Evolutionary conservation across 2,329 filamentous ascomycete genomes (phyloP), one percentile per base, ranked within the genome.

Genomic region (Cladosporium oxysporum): DNA sequence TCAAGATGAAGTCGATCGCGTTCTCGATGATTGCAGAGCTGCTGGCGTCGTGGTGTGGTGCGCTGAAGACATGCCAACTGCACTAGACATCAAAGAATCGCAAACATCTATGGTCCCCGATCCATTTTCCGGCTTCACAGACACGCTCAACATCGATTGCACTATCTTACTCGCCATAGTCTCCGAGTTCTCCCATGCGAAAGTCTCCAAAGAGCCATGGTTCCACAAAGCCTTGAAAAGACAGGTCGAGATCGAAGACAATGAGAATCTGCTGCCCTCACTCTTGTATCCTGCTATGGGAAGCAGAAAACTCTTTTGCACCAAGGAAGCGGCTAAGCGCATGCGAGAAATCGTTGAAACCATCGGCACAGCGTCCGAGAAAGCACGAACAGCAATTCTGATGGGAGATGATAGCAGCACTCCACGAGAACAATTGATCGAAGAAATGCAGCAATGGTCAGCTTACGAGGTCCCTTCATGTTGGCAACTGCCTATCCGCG

Each of bases 81-180:
- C 63, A 3, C 68, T 68, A 5, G 31, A 67, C 2, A 67, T 79
- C 10, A 63, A 71, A 21, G 65, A 70, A 5, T 75, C 75, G 10
- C 53, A 75, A 3, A 59, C 66, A 5, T 68, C 66, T 49, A 75
- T 83, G 71, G 75, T 76, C 18, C 72, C 77, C n/a, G 75, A 81
- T 63, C 77, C 78, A 1, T 76, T 78, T 55, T 67, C 72, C 2
- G 65, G 67, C 4, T 78, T 83, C 64, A 77, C 80, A 2, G 67
- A 75, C 6, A 80, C 77, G 0, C 71, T 89, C 31, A 88, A 90
- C 71, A 83, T 90, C 64, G 88, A 90, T 75, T 88, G 87, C 63
- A 92, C 90, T 1, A 85, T 92, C 57, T 82, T 93, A 6, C 83
- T 93, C 5, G 90, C 90, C 5, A 80, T 93, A 2, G 85, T 90